Conservation (phyloP, 2,329 filamentous ascomycete species). For the Fusarium metavorans region DNA sequence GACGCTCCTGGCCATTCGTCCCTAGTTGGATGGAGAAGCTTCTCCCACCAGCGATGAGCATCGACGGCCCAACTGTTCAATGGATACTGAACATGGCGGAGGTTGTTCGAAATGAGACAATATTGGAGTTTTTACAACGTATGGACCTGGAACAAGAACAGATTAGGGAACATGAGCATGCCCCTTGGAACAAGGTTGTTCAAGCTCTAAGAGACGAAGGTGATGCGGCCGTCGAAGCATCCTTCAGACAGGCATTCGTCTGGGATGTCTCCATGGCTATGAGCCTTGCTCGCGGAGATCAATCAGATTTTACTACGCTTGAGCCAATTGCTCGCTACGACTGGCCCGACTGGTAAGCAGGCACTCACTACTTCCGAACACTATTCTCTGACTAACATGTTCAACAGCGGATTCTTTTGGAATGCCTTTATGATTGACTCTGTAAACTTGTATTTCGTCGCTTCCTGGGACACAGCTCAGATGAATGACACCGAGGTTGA, state of each 20-base stretch:
- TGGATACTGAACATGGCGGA: constrained; percentile 52
- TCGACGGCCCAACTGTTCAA: constrained; percentile 52
- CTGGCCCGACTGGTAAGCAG: constrained; percentile 54
- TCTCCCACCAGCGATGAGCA: constrained; percentile 52
- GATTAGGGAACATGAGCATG: constrained; percentile 46
- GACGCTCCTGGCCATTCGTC: constrained; percentile 53
- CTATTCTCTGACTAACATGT: neutral
- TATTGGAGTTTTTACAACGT: constrained; percentile 44
- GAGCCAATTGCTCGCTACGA: constrained; percentile 50
- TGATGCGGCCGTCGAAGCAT: constrained; percentile 47
- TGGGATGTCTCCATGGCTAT: constrained; percentile 54
- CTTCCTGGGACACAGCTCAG: constrained; percentile 56
- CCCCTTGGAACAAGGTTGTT: constrained; percentile 50
- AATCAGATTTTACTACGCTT: constrained; percentile 39
- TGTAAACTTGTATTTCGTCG: constrained; percentile 50
- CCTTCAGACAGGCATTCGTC: constrained; percentile 53
- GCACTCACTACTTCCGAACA: neutral
- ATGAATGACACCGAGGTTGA: constrained; percentile 50
- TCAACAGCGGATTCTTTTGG: constrained; percentile 52
- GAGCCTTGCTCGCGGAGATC: constrained; percentile 22
- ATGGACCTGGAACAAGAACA: constrained; percentile 44
- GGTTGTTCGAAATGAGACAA: constrained; percentile 40
- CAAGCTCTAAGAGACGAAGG: constrained; percentile 50
- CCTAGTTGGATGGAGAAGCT: constrained; percentile 50
- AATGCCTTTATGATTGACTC: constrained; percentile 53